A percentile compares a stretch with the other conserved stretches of the same genome.
These are phyloP conservation scores for Colletotrichum neosansevieriae DNA, from an alignment of 2,329 filamentous ascomycete species.

Conservation along the genomic window DNA sequence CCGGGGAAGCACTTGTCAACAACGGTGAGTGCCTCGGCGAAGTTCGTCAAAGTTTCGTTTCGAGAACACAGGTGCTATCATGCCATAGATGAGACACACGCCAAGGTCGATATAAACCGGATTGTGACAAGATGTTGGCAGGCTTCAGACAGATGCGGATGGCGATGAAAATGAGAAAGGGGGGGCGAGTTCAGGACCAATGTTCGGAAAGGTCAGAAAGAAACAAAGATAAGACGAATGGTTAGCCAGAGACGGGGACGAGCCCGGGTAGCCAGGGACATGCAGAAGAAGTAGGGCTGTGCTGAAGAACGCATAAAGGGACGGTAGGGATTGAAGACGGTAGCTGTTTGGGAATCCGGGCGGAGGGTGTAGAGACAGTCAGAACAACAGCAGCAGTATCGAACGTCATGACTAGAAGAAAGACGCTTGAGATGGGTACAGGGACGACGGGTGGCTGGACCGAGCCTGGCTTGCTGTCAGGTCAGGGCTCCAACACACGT, in stretches of 20 bases:
- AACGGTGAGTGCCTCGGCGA: constrained; percentile 13
- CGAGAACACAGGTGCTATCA: constrained; percentile 38
- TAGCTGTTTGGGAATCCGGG: constrained; percentile 47
- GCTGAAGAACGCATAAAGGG: constrained; percentile 48
- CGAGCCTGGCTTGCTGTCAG: constrained; percentile 28
- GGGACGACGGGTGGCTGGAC: constrained; percentile 34
- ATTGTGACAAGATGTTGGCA: constrained; percentile 29
- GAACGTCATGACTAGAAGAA: constrained; percentile 33
- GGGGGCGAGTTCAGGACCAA: constrained; percentile 27
- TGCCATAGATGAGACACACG: constrained; percentile 37
- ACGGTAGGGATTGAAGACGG: constrained; percentile 47
- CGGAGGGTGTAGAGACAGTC: constrained; percentile 41
- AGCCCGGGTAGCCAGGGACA: constrained; percentile 39
- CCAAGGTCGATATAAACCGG: constrained; percentile 26
- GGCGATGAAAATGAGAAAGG: constrained; percentile 26
- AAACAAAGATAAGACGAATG: constrained; percentile 47
- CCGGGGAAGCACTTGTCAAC: constrained; percentile 22
- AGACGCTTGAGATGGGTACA: constrained; percentile 32
- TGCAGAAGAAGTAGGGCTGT: constrained; percentile 46
- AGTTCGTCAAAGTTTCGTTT: constrained; percentile 42
- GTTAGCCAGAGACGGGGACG: constrained; percentile 37
- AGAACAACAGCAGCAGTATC: constrained; percentile 33
- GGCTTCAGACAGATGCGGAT: constrained; percentile 15
- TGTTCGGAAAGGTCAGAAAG: constrained; percentile 41
- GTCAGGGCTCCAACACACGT: constrained; percentile 31